phyloP scores from a whole-genome alignment of 345 rosid species.

The Cardamine resedifolia region DNA sequence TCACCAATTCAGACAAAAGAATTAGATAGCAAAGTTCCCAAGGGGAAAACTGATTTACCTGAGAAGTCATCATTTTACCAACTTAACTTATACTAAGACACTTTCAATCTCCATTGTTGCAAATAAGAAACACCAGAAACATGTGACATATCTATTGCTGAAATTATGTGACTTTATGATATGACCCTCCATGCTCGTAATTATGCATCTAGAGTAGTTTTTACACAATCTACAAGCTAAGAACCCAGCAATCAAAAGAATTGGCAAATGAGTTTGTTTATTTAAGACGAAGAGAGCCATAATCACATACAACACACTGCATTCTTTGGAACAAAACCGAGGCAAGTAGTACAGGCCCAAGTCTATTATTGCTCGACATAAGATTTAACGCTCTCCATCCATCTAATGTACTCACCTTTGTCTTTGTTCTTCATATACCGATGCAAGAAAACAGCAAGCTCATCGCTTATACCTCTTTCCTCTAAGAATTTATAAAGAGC shows the following conservation, averaged over 20 bases:
- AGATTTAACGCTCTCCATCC: conserved; percentile 75
- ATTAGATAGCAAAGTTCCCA: conserved; percentile 19
- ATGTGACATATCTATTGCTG: neutral
- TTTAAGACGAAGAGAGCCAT: conserved; percentile 1
- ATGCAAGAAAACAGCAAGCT: conserved; percentile 77
- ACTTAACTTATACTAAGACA: neutral
- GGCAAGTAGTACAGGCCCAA: neutral
- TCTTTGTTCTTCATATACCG: conserved; percentile 70
- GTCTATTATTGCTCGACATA: conserved; percentile 55
- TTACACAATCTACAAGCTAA: conserved; percentile 22
- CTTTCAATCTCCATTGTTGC: conserved; percentile 8
- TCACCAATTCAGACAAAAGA: conserved; percentile 17
- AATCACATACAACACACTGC: conserved; percentile 17
- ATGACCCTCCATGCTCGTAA: neutral
- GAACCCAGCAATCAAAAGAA: neutral
- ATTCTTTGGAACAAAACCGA: neutral
- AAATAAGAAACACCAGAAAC: neutral
- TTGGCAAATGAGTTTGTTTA: conserved; percentile 16
- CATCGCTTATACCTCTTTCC: conserved; percentile 63
- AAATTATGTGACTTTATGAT: neutral
- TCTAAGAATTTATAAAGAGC: conserved; percentile 68
- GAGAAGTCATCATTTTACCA: conserved; percentile 41
- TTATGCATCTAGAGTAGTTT: neutral
- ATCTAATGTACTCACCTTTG: conserved; percentile 60
- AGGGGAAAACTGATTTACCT: neutral